Evolutionary conservation across 164 flowering plant species (phyloP), one percentile per base, ranked within the genome.

Genomic region (Dillenia suffruticosa): DNA sequence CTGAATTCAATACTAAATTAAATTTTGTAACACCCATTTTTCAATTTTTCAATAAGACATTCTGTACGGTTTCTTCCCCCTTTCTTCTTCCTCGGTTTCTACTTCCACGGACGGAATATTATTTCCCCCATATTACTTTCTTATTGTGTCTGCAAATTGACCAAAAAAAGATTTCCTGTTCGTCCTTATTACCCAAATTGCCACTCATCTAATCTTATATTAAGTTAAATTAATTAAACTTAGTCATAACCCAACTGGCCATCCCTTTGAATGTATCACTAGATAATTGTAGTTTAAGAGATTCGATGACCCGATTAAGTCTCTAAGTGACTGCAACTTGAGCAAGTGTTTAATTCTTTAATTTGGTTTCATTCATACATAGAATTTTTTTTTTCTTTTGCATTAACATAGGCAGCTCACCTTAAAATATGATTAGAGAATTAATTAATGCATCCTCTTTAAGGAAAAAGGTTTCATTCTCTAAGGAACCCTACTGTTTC

Each of bases 181-280:
- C 49, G 24, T 9, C 5, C 24, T 26, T 15, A 15, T 40, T 14
- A 48, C 9, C 17, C 9, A 8, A 53, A 6, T 48, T 61, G 43
- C 60, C 24, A 49, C 14, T 46, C 58, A 13, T 26, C 47, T 19
- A 17, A 56, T 32, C 48, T 50, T 15, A 17, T 4, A 51, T 13
- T 1, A 13, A 45, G 11, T 10, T 8, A 44, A 9, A 47, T 17
- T 11, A 6, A 15, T 52, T 54, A 24, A 15, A 10, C n/a, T 5
- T 32, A 32, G 6, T 32, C 40, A 32, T 13, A 13, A 51, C 49
- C 70, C 64, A 66, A 56, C 71, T 66, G 65, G 70, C 1, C 73
- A 69, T 59, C 56, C 66, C 54, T 63, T 63, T 74, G 68, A 69
- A 63, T 66, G 63, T 54, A 63, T 70, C 73, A 56, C 9, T 53